Evolutionary conservation across 345 rosid genomes (phyloP).

Genomic region (Leavenworthia alabamica): DNA sequence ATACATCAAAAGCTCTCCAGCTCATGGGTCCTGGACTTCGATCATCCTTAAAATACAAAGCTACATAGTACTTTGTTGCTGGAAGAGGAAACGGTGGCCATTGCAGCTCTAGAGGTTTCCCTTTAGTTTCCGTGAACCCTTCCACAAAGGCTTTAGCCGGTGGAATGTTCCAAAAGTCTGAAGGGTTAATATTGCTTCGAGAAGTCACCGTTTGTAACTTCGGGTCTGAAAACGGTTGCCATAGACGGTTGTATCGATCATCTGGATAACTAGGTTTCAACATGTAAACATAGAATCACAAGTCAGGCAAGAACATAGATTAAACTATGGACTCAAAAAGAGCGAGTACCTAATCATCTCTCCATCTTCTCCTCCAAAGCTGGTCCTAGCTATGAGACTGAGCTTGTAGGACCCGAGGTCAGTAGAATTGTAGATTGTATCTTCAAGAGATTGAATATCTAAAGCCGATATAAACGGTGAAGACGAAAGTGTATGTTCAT

Average conservation of each 20-base stretch:
- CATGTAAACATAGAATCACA: conserved; percentile 13
- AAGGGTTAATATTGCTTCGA: conserved; percentile 35
- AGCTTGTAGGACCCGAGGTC: conserved; percentile 49
- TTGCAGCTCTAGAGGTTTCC: conserved; percentile 42
- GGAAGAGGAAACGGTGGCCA: conserved; percentile 69
- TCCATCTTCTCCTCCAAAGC: conserved; percentile 43
- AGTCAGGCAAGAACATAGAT: neutral
- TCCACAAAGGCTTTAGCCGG: conserved; percentile 45
- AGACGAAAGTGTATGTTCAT: conserved; percentile 41
- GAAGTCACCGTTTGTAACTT: conserved; percentile 32
- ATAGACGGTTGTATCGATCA: conserved; percentile 54
- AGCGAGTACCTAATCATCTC: conserved; percentile 52
- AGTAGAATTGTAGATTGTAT: conserved; percentile 55
- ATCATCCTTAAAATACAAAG: conserved; percentile 78
- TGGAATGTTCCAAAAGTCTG: conserved; percentile 72
- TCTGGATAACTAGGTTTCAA: conserved; percentile 65
- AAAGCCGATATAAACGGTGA: conserved; percentile 74
- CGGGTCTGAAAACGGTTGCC: conserved; percentile 64
- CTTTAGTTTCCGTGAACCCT: conserved; percentile 50
- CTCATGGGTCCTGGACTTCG: conserved; percentile 45
- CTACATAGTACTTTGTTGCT: conserved; percentile 52
- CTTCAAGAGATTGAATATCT: conserved; percentile 58
- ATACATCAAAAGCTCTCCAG: conserved; percentile 73
- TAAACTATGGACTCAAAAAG: neutral
- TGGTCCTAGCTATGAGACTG: conserved; percentile 46